These are phyloP conservation scores for Nakaseomyces glabratus DNA, from an alignment of 1,139 yeast species.

Conservation along the genomic window DNA sequence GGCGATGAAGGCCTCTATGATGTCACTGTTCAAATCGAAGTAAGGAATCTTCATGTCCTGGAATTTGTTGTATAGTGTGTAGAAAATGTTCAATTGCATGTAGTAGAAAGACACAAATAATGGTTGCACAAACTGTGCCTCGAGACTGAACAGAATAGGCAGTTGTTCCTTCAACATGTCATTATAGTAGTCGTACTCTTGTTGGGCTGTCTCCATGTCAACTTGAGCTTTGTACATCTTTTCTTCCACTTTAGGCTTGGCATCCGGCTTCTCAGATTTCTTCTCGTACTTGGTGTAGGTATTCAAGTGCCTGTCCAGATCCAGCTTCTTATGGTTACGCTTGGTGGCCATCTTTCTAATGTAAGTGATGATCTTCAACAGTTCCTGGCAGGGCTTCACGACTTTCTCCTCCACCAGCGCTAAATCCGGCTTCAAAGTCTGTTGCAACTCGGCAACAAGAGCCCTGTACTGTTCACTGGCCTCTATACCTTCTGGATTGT, in stretches of 20 bases:
- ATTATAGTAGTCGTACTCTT: slow-evolving; percentile 92
- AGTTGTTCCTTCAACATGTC: slow-evolving; percentile 86
- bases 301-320: slow-evolving; percentile 77
- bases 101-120: slow-evolving; percentile 87
- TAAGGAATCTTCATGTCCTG: slow-evolving; percentile 96
- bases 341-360: slow-evolving; percentile 91
- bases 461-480: slow-evolving; percentile 90
- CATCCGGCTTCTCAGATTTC: slow-evolving; percentile 51
- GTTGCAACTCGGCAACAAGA: slow-evolving; percentile 77
- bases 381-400: slow-evolving; percentile 86
- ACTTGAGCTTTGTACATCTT: slow-evolving; percentile 81
- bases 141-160: slow-evolving; percentile 78
- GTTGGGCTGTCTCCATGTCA: slow-evolving; percentile 82
- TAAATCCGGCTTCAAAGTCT: slow-evolving; percentile 81
- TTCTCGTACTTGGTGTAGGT: slow-evolving; percentile 62
- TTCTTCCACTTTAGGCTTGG: slow-evolving; percentile 83
- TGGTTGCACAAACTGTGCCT: slow-evolving; percentile 87
- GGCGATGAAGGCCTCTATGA: slow-evolving; percentile 63
- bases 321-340: slow-evolving; percentile 92
- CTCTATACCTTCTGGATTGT: slow-evolving; percentile 90
- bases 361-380: slow-evolving; percentile 67
- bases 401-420: slow-evolving; percentile 86
- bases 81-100: slow-evolving; percentile 95
- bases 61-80: slow-evolving; percentile 81
- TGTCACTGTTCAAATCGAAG: slow-evolving; percentile 77